phyloP scores from a whole-genome alignment of 2,329 filamentous ascomycete species.

The Botryotinia calthae region DNA sequence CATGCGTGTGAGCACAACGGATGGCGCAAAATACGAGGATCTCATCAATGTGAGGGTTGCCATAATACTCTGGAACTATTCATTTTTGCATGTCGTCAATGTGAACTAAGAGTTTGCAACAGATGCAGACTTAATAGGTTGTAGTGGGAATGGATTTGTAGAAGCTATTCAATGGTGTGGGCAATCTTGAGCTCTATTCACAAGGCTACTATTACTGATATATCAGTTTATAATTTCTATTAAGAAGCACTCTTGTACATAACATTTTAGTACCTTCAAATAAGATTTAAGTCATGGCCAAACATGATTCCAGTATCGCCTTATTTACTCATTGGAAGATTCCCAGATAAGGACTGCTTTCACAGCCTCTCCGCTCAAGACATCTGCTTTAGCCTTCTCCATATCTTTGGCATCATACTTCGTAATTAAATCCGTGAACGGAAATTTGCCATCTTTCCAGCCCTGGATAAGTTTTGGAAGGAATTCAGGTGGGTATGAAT shows the following conservation, averaged over 20 bases:
- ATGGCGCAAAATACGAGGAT: constrained; percentile 42
- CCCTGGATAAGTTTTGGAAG: constrained; percentile 25
- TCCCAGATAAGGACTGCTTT: constrained; percentile 24
- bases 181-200: neutral
- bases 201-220: neutral
- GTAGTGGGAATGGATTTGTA: neutral
- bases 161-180: neutral
- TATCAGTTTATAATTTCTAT: neutral
- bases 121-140: constrained; percentile 46
- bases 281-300: neutral
- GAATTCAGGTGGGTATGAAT: constrained; percentile 31
- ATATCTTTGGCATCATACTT: constrained; percentile 26
- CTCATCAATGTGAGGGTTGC: constrained; percentile 45
- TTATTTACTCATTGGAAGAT: constrained; percentile 18
- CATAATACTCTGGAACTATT: constrained; percentile 39
- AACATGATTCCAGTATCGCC: neutral
- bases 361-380: constrained; percentile 26
- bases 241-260: neutral
- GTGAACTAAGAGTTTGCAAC: constrained; percentile 46
- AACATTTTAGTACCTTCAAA: neutral
- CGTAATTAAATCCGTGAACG: constrained; percentile 29
- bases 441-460: constrained; percentile 27
- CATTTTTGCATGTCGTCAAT: constrained; percentile 48
- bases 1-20: constrained; percentile 43
- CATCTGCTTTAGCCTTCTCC: constrained; percentile 26